Evolutionary conservation across 306 rosid genomes (phyloP), one percentile per base, ranked within the genome.

Genomic region (Herpetospermum pedunculosum): DNA sequence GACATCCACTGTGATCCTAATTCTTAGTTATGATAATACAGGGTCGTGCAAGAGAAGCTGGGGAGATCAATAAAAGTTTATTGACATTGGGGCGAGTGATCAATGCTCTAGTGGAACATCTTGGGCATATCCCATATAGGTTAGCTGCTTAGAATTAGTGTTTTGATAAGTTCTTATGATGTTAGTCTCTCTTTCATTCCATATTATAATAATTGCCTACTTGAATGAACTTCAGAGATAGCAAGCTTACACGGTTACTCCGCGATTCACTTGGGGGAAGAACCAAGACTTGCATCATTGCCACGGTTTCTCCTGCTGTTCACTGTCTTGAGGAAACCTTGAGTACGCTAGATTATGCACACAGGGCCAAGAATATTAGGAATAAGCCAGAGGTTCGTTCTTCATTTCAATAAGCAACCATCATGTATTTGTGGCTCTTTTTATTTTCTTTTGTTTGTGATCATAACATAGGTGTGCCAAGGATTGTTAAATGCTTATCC

Each of bases 21-120:
- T 64, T 75, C 8, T 0, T n/a, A 21, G 68, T 60, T 4, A 21
- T 71, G 62, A 35, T 48, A 72, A 15, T 29, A 37, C 34, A 95
- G 99, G 99, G 97, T 23, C 97, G 97, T 55, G 99, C 99, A 47
- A 86, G 99, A 77, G 99, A 95, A 81, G 99, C 99, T 9, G 99
- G 97, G 38, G 99, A 95, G 85, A 95, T 95, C 72, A 95, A 95
- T 75, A 95, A 95, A 87, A 95, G 99, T 75, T 84, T 95, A 83
- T 91, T 95, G 74, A 95, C 99, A 40, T 80, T 95, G 82, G 99
- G 99, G 80, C 78, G 99, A 49, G 99, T 95, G 54, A 95, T 95
- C 72, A 88, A 81, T 76, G 99, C 99, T 38, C 84, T 95, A 28
- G 99, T 95, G 73, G 99, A 95, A 78, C 99, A 95, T 84, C 97